Evolutionary conservation across 192 early-diverging fungal species (phyloP), one percentile per base, ranked within the genome.

Genomic region (Podila minutissima): DNA sequence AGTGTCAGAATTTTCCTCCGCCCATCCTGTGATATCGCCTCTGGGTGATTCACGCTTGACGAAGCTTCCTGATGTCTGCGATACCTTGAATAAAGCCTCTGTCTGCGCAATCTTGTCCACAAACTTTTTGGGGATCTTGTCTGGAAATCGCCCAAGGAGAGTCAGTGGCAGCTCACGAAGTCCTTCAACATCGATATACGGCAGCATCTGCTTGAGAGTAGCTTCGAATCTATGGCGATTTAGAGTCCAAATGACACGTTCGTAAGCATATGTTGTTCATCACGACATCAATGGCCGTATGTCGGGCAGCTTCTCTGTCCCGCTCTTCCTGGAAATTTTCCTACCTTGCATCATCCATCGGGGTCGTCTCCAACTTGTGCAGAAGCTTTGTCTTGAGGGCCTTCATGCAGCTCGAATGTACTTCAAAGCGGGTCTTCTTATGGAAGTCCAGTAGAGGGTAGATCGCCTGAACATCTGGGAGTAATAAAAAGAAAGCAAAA

Each of bases 101-200:
- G 82, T 84, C 9, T 53, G 50, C 9, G 85, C 87, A 63, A 89
- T 85, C 33, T 75, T 82, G 7, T 86, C 81, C 31, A 89, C 82
- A 24, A 87, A 75, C 7, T 76, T 64, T 12, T 82, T 63, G 11
- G 70, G 68, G 20, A 88, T 75, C 60, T 75, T 67, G 60, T 83
- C 75, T 0, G 86, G 86, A 33, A 82, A 85, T 24, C 83, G 79
- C 48, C 83, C 68, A 19, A 90, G 70, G 5, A 90, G 72, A 11
- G 86, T 84, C 64, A 90, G 74, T 19, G 89, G 87, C 28, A 90
- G 75, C 19, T 84, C 78, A 53, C 86, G 87, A 66, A 90, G 83
- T 20, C 81, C 77, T 5, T 82, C 71, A 0, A 86, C 83, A 33
- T 82, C 69, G 41, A 90, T 84, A 59, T 90, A 87, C 12, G 84